A percentile compares a stretch with the other conserved stretches of the same genome.
phyloP scores from a whole-genome alignment of 2,329 filamentous ascomycete genomes.

The Alternaria gaisen region DNA sequence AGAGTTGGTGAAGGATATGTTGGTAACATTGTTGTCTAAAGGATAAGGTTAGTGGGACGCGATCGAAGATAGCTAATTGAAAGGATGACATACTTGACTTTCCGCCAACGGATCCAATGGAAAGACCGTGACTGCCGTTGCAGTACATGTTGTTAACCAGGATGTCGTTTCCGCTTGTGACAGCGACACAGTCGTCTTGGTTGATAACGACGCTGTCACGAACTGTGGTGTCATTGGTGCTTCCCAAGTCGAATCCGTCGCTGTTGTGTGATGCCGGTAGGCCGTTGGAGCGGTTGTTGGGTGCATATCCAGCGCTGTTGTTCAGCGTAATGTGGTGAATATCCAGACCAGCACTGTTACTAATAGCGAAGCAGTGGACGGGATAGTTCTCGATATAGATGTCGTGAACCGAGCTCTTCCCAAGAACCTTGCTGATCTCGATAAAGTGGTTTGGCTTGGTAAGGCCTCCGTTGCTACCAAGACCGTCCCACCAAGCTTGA shows the following conservation, averaged over 20 bases:
- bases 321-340: constrained; percentile 63
- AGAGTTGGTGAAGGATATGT: constrained; percentile 58
- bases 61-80: not conserved
- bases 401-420: constrained; percentile 49
- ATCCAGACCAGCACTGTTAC: constrained; percentile 52
- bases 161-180: constrained; percentile 61
- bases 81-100: constrained; percentile 21
- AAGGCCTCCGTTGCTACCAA: constrained; percentile 59
- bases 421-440: constrained; percentile 52
- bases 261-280: constrained; percentile 56
- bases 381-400: constrained; percentile 63
- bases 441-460: constrained; percentile 45
- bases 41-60: not conserved
- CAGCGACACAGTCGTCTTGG: constrained; percentile 66
- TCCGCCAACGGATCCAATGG: constrained; percentile 64
- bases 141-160: constrained; percentile 52
- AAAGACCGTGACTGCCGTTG: constrained; percentile 63
- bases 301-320: constrained; percentile 62
- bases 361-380: constrained; percentile 60
- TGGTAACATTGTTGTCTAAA: constrained; percentile 41
- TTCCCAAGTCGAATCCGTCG: constrained; percentile 64
- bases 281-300: constrained; percentile 35
- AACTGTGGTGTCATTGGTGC: constrained; percentile 52
- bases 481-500: constrained; percentile 35
- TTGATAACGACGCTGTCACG: constrained; percentile 60